phyloP scores from a whole-genome alignment of 306 rosid genomes.

The Vicia faba region DNA sequence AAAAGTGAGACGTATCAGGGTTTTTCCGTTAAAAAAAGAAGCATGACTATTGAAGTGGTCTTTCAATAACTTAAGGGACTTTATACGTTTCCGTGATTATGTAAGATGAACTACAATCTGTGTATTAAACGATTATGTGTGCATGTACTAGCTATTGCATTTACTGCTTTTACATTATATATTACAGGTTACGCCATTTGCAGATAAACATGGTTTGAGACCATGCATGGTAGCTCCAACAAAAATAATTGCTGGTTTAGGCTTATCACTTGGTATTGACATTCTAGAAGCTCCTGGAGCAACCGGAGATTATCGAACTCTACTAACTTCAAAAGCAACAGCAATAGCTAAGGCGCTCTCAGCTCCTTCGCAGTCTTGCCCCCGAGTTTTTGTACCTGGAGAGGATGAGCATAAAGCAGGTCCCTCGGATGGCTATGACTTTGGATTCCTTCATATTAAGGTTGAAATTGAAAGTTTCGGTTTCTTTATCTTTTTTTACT shows the following conservation, averaged over 20 bases:
- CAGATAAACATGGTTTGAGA: slow-evolving; percentile 67
- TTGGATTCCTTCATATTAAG: slow-evolving; percentile 97
- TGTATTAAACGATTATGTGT: slow-evolving; percentile 20
- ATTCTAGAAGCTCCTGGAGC: slow-evolving; percentile 97
- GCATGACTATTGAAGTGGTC: too few species aligned
- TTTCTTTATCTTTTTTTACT: slow-evolving; percentile 23
- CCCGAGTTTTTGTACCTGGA: slow-evolving; percentile 84
- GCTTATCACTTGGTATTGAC: slow-evolving; percentile 91
- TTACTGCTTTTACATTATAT: slow-evolving; percentile 16
- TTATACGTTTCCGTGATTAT: too few species aligned
- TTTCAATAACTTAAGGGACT: too few species aligned
- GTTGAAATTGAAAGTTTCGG: slow-evolving; percentile 42
- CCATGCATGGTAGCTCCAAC: slow-evolving; percentile 99
- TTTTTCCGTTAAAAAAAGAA: too few species aligned
- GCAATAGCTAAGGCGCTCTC: slow-evolving; percentile 89
- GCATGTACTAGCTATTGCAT: slow-evolving; percentile 1
- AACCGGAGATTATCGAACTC: slow-evolving; percentile 92
- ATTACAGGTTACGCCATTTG: slow-evolving; percentile 79
- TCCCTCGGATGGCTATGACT: slow-evolving; percentile 88
- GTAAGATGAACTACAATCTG: too few species aligned
- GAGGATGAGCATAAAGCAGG: slow-evolving; percentile 81
- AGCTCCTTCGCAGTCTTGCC: slow-evolving; percentile 71
- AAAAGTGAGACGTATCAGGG: too few species aligned
- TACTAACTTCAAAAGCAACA: slow-evolving; percentile 79
- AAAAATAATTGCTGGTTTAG: slow-evolving; percentile 92